Evolutionary conservation across 2,329 filamentous ascomycete species (phyloP).

Genomic region (Nakataea oryzae): DNA sequence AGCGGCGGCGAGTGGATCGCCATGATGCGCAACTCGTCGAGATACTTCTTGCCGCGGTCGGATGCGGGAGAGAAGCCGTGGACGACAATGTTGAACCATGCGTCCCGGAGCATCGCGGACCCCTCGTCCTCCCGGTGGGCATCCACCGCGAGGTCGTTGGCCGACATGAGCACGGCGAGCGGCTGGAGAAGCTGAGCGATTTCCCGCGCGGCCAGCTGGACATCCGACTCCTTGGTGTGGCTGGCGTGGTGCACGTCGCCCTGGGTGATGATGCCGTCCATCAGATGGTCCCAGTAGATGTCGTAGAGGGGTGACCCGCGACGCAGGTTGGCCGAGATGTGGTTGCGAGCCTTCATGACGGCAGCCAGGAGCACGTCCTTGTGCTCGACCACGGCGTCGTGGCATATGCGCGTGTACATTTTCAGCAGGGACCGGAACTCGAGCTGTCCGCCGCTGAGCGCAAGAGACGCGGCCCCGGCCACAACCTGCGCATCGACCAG

Average conservation of each 20-base stretch:
- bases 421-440: constrained; percentile 84
- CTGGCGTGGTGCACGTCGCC: constrained; percentile 73
- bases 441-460: constrained; percentile 63
- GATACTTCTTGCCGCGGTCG: constrained; percentile 59
- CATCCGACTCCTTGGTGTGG: constrained; percentile 64
- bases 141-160: constrained; percentile 42
- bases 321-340: constrained; percentile 61
- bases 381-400: constrained; percentile 61
- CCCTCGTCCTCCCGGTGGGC: constrained; percentile 53
- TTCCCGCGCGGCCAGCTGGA: constrained; percentile 73
- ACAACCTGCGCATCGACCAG: constrained; percentile 79
- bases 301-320: constrained; percentile 67
- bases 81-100: constrained; percentile 96
- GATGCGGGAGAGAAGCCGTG: constrained; percentile 79
- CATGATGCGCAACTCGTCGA: constrained; percentile 70
- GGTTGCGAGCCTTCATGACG: constrained; percentile 68
- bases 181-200: constrained; percentile 83
- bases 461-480: constrained; percentile 66
- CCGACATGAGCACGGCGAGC: constrained; percentile 73
- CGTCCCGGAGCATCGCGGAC: constrained; percentile 69
- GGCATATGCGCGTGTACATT: constrained; percentile 65
- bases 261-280: constrained; percentile 82
- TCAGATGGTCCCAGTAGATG: constrained; percentile 71
- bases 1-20: constrained; percentile 81
- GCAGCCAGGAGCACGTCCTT: constrained; percentile 60